These are phyloP conservation scores for Cryptosporidium ubiquitum DNA, from an alignment of 169 alveolate genomes.

Conservation along the genomic window DNA sequence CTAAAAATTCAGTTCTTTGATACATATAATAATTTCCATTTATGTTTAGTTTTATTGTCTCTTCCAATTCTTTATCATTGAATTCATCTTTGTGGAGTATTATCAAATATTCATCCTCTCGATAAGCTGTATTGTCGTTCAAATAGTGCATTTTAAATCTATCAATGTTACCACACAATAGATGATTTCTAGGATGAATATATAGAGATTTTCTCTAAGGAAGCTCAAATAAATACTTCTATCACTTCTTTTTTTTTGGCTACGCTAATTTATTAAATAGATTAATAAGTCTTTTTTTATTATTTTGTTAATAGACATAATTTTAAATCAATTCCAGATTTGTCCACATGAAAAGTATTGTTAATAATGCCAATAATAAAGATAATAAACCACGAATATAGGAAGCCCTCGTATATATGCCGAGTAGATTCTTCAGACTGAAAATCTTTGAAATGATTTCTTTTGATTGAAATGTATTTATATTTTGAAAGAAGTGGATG, in stretches of 20 bases:
- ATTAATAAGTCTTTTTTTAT: not conserved
- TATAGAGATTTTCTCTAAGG: not conserved
- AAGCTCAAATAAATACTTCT: not conserved
- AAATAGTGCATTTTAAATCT: conserved; percentile 5
- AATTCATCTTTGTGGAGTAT: conserved; percentile 34
- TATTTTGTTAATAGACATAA: conserved; percentile 34
- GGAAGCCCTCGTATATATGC: not conserved
- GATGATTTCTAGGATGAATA: not conserved
- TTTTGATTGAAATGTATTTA: not conserved
- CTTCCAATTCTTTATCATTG: conserved; percentile 5
- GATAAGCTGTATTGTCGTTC: not conserved
- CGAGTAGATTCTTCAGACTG: not conserved
- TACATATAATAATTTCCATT: conserved; percentile 11
- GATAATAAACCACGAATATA: not conserved
- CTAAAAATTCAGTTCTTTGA: conserved; percentile 28
- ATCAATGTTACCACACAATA: not conserved
- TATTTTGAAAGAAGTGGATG: conserved; percentile 15
- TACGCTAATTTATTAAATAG: not conserved
- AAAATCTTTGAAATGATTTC: not conserved
- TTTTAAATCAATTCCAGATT: conserved; percentile 50
- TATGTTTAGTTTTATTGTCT: not conserved
- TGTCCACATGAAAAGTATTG: conserved; percentile 59
- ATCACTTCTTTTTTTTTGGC: not conserved
- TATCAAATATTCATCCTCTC: conserved; percentile 61
- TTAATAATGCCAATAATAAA: not conserved